A percentile compares a stretch with the other conserved stretches of the same genome.
Evolutionary conservation across 2,329 filamentous ascomycete genomes (phyloP).

Genomic region (Epichloe amarillans): DNA sequence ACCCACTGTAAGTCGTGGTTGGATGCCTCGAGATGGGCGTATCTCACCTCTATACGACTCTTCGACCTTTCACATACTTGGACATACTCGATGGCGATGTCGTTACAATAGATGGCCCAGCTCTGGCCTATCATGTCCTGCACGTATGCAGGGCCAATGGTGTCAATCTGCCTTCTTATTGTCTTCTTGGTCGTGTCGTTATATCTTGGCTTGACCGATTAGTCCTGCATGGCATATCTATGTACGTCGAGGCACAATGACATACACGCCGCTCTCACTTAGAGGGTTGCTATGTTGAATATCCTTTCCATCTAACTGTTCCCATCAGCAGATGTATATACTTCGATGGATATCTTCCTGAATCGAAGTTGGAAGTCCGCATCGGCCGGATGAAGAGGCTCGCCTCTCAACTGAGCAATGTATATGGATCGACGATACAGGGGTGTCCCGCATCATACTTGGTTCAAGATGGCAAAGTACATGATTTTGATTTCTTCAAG

Average conservation of each 20-base stretch:
- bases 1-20: not conserved
- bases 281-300: not conserved
- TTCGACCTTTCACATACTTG: constrained; percentile 37
- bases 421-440: constrained; percentile 19
- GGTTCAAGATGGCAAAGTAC: constrained; percentile 3
- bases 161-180: constrained; percentile 47
- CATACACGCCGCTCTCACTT: not conserved
- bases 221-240: constrained; percentile 35
- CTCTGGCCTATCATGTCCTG: constrained; percentile 61
- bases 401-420: constrained; percentile 40
- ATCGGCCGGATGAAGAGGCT: constrained; percentile 45
- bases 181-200: constrained; percentile 44
- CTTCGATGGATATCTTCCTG: constrained; percentile 75
- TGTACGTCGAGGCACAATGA: constrained; percentile 35
- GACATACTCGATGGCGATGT: constrained; percentile 26
- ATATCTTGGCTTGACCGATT: constrained; percentile 51
- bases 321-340: constrained; percentile 45
- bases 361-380: constrained; percentile 48
- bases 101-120: constrained; percentile 63
- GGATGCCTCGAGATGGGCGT: constrained; percentile 39
- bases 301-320: not conserved
- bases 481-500: constrained; percentile 14
- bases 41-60: constrained; percentile 36
- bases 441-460: constrained; percentile 15
- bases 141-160: constrained; percentile 38